Conservation (phyloP, 805 yeast species). For the Saccharomycopsis microspora region DNA sequence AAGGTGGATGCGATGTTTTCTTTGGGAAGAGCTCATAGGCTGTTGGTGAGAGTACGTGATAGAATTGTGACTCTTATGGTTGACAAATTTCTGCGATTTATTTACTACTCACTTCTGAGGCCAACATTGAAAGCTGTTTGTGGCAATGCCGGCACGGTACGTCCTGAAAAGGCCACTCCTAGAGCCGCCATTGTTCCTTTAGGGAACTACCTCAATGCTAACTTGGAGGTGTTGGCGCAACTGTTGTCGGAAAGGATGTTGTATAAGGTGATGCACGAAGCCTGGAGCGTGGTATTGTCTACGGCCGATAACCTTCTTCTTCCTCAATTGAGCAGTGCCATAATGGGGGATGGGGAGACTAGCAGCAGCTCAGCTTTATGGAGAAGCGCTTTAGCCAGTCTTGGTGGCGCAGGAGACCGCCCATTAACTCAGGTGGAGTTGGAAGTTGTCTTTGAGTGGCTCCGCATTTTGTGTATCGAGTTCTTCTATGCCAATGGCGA, state of each 20-base stretch:
- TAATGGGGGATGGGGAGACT: conserved; percentile 21
- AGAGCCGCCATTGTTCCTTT: conserved; percentile 63
- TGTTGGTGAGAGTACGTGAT: conserved; percentile 52
- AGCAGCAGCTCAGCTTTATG: conserved; percentile 26
- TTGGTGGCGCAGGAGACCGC: conserved; percentile 21
- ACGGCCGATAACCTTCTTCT: conserved; percentile 62
- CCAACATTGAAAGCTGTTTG: conserved; percentile 45
- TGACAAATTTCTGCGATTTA: conserved; percentile 56
- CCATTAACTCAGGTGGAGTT: conserved; percentile 49
- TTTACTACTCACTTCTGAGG: conserved; percentile 46
- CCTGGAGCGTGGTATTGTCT: conserved; percentile 67
- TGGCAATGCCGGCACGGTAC: conserved; percentile 34
- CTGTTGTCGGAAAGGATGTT: conserved; percentile 44
- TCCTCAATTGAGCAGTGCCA: conserved; percentile 52
- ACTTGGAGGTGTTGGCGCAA: conserved; percentile 51
- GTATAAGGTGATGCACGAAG: conserved; percentile 56
- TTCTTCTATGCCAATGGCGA: conserved; percentile 75
- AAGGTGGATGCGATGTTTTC: conserved; percentile 71
- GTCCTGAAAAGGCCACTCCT: conserved; percentile 35
- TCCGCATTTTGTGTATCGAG: conserved; percentile 49
- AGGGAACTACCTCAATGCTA: conserved; percentile 62
- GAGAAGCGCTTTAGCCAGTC: conserved; percentile 32
- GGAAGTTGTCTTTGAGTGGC: conserved; percentile 62
- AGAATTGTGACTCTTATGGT: conserved; percentile 61
- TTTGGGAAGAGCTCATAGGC: conserved; percentile 64